Base-by-base conservation (phyloP, 2,329 filamentous ascomycete species). In the Aspergillus pseudoglaucus region DNA sequence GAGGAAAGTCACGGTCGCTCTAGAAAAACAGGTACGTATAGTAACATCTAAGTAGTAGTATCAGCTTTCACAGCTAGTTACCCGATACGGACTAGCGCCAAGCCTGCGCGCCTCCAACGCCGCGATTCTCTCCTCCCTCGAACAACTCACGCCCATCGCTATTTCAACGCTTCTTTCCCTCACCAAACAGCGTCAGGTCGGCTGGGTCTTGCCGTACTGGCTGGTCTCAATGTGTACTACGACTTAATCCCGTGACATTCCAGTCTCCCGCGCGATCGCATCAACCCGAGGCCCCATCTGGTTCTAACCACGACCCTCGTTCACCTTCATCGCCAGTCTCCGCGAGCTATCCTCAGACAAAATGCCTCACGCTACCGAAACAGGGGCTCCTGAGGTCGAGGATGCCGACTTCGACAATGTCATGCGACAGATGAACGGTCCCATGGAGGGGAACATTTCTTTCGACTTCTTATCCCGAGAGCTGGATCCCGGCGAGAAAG, bases 401-500 rank as follows among this genome's bases (percentile, higher is more conserved):
- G 69, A 72, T 57, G 52, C 57, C 15, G 67, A 69, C 37, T 72
- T 71, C 42, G 60, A 71, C 38, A 67, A 64, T 62, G 64, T 72
- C 17, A 67, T 72, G 66, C 61, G 60, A 50, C 62, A 68, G 50
- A 62, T 72, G 55, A 70, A 70, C 50, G 68, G 59, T n/a, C 64
- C 66, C 35, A 53, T 60, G 42, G 61, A 64, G 33, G 56, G 59
- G 37, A 63, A 56, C 46, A 57, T 64, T 23, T 58, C 64, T 30
- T 60, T 71, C 22, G 71, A 74, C 47, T 71, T 72, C 47, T 52
- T 72, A 54, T 55, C 57, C 35, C 59, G 69, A 50, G 69, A 71
- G 9, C 49, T 72, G 22, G 68, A 72, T 22, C 63, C 67, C 8
- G 78, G 77, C 17, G 86, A 89, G 66, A 98, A 98, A 69, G 91